These are phyloP conservation scores for Apiospora arundinis DNA, from an alignment of 2,329 filamentous ascomycete genomes.

Conservation along the genomic window DNA sequence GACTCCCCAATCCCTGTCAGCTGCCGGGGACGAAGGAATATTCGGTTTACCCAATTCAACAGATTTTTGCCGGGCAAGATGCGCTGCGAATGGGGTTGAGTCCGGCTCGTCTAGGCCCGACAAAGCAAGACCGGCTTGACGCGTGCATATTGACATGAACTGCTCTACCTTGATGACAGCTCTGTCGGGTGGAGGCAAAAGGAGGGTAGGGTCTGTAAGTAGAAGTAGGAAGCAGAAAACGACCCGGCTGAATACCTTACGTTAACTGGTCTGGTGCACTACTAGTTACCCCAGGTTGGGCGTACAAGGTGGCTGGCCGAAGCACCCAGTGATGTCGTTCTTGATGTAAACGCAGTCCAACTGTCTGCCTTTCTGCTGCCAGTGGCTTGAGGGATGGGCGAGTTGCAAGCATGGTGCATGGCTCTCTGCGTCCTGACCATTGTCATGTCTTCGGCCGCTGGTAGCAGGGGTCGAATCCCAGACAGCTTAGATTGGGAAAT, in stretches of 20 bases:
- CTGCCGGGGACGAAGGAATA: neutral
- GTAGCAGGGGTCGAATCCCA: neutral
- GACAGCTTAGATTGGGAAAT: too few species aligned
- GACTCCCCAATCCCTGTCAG: neutral
- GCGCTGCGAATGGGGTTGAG: neutral
- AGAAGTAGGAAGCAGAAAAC: neutral
- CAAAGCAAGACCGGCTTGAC: neutral
- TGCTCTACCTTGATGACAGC: neutral
- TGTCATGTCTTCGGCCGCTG: neutral
- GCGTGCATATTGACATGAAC: neutral
- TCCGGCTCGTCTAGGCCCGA: neutral
- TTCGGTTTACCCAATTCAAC: neutral
- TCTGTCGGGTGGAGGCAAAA: neutral
- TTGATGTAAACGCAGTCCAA: neutral
- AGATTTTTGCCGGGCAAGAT: neutral
- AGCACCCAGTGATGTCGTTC: conserved; percentile 4
- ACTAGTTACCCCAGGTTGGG: neutral
- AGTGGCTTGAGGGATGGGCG: neutral
- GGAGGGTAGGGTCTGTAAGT: neutral
- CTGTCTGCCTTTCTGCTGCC: neutral
- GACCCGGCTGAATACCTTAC: neutral
- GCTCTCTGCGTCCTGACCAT: neutral
- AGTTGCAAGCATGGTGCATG: neutral
- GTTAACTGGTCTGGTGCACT: neutral
- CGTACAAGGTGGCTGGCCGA: neutral